A percentile compares a stretch with the other conserved stretches of the same genome.
Conservation (phyloP, 2,329 filamentous ascomycete genomes). For the Ophiostoma angusticollis region DNA sequence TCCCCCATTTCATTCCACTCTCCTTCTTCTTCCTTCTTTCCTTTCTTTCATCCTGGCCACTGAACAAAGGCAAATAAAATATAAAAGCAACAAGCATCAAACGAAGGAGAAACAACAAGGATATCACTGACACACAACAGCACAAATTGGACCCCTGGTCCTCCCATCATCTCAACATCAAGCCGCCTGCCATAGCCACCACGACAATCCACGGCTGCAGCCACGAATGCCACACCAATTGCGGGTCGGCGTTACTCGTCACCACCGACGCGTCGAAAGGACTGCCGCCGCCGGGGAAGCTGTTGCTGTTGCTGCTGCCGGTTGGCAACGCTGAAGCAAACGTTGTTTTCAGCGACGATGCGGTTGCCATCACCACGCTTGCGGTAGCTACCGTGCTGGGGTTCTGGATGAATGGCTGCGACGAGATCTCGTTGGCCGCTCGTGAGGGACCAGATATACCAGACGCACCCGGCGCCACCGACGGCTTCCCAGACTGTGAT, state of each 20-base stretch:
- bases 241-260: slow-evolving; percentile 2
- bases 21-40: no score
- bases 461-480: no score
- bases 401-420: slow-evolving; percentile 1
- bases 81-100: background rate
- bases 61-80: background rate
- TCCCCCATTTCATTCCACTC: no score
- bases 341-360: background rate
- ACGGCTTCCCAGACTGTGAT: background rate
- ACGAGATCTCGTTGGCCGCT: no score
- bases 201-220: background rate
- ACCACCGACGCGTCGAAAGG: slow-evolving; percentile 15
- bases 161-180: background rate
- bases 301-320: background rate
- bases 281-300: slow-evolving; percentile 14
- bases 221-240: background rate
- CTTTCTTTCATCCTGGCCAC: background rate
- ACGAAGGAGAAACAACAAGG: background rate
- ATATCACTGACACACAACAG: background rate
- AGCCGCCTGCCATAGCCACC: background rate
- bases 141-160: background rate
- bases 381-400: background rate
- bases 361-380: background rate
- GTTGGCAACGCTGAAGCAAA: background rate
- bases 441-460: no score